phyloP scores from a whole-genome alignment of 306 rosid species.

The Rubus idaeus region DNA sequence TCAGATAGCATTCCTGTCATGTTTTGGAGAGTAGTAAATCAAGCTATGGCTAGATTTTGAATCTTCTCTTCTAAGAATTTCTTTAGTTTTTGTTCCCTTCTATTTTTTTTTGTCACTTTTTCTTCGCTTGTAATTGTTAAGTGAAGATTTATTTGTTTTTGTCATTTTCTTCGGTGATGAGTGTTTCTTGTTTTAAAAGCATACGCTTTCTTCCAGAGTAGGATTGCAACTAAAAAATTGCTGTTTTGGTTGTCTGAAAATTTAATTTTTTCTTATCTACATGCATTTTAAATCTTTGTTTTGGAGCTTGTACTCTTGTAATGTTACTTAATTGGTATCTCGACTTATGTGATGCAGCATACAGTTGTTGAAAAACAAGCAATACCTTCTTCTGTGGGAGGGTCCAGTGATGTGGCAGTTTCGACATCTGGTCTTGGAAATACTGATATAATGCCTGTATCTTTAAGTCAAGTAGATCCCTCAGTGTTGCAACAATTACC shows the following conservation, averaged over 20 bases:
- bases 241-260: not conserved
- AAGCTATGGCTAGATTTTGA: too few relatives aligned
- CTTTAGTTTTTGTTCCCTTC: not conserved
- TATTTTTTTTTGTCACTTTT: not conserved
- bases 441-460: slow-evolving; percentile 72
- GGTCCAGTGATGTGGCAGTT: slow-evolving; percentile 28
- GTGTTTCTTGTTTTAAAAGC: not conserved
- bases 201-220: not conserved
- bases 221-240: not conserved
- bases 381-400: slow-evolving; percentile 40
- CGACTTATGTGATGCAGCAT: slow-evolving; percentile 39
- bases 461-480: slow-evolving; percentile 82
- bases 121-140: not conserved
- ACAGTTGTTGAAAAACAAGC: slow-evolving; percentile 33
- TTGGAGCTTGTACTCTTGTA: not conserved
- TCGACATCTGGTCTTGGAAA: slow-evolving; percentile 40
- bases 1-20: not conserved
- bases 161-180: not conserved
- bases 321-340: not conserved
- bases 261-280: not conserved
- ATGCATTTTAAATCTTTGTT: not conserved
- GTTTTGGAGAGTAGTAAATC: not conserved
- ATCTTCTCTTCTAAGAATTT: too few relatives aligned
- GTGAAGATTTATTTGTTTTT: not conserved
- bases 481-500: slow-evolving; percentile 78